Percentiles rank a stretch among this genome's conserved stretches.
phyloP scores from a whole-genome alignment of 164 flowering plant species.

The Sedum album region DNA sequence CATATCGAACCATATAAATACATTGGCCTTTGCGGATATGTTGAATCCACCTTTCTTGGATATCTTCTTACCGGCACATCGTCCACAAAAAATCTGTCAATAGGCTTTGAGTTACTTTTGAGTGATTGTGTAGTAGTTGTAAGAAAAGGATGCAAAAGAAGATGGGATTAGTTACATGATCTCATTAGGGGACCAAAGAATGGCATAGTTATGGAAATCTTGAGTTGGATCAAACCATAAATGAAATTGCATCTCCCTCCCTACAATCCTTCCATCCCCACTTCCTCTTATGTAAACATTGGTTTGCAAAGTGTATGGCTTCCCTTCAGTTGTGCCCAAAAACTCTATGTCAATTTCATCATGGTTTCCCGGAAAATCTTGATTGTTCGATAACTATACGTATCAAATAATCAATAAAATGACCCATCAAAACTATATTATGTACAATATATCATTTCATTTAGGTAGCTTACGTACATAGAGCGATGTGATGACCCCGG shows the following conservation, averaged over 20 bases:
- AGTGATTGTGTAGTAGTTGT: background rate
- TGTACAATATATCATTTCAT: background rate
- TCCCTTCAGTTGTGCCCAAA: slow-evolving; percentile 59
- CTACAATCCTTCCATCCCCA: slow-evolving; percentile 70
- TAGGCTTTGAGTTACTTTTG: background rate
- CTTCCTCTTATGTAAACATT: slow-evolving; percentile 81
- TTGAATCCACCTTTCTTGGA: slow-evolving; percentile 48
- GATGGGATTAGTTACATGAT: slow-evolving; percentile 48
- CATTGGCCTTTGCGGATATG: slow-evolving; percentile 79
- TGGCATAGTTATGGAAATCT: slow-evolving; percentile 67
- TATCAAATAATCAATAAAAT: background rate
- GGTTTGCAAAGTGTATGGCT: slow-evolving; percentile 83
- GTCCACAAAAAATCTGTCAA: slow-evolving; percentile 74
- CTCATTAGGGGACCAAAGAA: slow-evolving; percentile 63
- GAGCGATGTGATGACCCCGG: slow-evolving; percentile 86
- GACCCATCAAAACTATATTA: background rate
- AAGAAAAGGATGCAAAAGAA: background rate
- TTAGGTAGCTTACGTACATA: slow-evolving; percentile 33
- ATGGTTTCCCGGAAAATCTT: slow-evolving; percentile 72
- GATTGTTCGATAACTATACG: slow-evolving; percentile 66
- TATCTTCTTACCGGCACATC: slow-evolving; percentile 85
- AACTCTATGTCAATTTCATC: slow-evolving; percentile 91
- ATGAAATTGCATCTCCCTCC: slow-evolving; percentile 74
- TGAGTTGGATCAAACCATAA: slow-evolving; percentile 93
- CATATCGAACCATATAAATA: slow-evolving; percentile 78